These are phyloP conservation scores for Pichia rugopelliculosa DNA, from an alignment of 805 yeast genomes.

Conservation along the genomic window DNA sequence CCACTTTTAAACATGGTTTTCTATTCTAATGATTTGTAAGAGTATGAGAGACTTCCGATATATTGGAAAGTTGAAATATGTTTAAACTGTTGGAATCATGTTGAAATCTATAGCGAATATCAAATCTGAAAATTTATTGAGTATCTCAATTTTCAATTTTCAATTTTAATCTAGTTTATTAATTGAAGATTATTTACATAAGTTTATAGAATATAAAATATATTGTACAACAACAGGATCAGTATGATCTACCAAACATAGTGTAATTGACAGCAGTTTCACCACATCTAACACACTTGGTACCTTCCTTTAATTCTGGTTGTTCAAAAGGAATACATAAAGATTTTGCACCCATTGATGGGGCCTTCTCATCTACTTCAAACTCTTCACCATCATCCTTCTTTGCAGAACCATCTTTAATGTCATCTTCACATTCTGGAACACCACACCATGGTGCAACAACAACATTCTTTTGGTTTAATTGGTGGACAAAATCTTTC, in stretches of 20 bases:
- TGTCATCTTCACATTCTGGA: conserved; percentile 91
- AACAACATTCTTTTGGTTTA: conserved; percentile 85
- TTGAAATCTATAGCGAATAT: not conserved
- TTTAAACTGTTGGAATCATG: not conserved
- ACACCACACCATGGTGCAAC: conserved; percentile 97
- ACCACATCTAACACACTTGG: conserved; percentile 84
- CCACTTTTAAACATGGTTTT: not conserved
- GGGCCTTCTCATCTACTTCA: conserved; percentile 91
- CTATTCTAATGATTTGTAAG: not conserved
- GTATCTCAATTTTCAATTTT: no score
- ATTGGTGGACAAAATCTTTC: conserved; percentile 87
- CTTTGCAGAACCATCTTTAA: conserved; percentile 81
- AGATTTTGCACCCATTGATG: conserved; percentile 99
- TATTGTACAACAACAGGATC: conserved; percentile 14
- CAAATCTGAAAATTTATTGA: no score
- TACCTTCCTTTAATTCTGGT: conserved; percentile 70
- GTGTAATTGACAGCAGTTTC: conserved; percentile 72
- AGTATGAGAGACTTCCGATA: not conserved
- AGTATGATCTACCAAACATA: conserved; percentile 96
- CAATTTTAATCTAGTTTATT: not conserved
- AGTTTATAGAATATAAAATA: not conserved
- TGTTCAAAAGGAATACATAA: conserved; percentile 94
- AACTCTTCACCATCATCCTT: conserved; percentile 77
- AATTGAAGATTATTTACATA: not conserved
- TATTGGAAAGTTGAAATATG: no score